Base-by-base conservation (phyloP, 148 eudicot genomes). In the Gaultheria prostrata region DNA sequence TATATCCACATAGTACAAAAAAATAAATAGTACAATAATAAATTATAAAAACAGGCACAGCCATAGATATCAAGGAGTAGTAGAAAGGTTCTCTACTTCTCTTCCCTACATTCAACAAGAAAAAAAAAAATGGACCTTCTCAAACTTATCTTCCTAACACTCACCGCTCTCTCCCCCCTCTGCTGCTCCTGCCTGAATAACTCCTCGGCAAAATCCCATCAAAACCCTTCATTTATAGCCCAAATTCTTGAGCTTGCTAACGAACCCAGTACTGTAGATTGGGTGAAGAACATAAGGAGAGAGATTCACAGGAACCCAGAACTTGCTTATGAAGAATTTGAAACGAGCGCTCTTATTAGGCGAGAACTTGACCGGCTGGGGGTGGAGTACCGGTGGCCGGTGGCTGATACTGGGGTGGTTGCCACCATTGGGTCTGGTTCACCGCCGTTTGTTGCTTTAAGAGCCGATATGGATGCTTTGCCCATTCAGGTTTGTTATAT, bases 391-490 rank as follows among this genome's bases (percentile, higher is more conserved):
- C 74, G 76, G 77, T 91, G 86, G 87, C 91, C 93, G 56, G 88
- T 91, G 65, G 91, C 93, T 0, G 6, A 48, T 7, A 91, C 93
- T 0, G 93, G 93, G 0, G 83, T 89, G 0, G 89, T 88, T 4
- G 93, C 89, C 28, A 15, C 85, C 63, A 26, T 91, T 45, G 93
- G 93, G 1, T 78, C 90, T 4, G 91, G 91, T 33, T 30, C 54
- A 1, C 83, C 89, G 3, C 93, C 93, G 3, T 86, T 89, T 78
- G 93, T 91, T 57, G 93, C 93, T 8, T 82, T 91, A 0, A 85
- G 93, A 78, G 93, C 93, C 0, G 93, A 91, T 76, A 91, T 91
- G 91, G 93, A 91, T 84, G 93, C 92, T 46, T 82, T 89, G 82
- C 90, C 90, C 8, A 88, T 91, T 84, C 90, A 91, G 92, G 93